phyloP scores from a whole-genome alignment of 2,329 filamentous ascomycete genomes.

The Pestalotiopsis sp. region DNA sequence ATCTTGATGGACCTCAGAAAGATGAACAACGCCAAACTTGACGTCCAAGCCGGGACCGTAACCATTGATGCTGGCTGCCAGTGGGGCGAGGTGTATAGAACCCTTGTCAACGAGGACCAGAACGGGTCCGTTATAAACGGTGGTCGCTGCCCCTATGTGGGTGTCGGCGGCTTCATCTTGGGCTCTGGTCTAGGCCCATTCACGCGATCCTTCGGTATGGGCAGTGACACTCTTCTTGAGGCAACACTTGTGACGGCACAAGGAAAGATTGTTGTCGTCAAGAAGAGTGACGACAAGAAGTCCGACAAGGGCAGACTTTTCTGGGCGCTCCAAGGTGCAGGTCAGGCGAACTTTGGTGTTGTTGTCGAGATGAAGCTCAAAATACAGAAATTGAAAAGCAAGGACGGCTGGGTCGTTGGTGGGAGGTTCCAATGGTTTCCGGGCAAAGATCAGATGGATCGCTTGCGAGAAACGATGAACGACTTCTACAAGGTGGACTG shows the following conservation, averaged over 20 bases:
- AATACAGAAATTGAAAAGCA: constrained; percentile 18
- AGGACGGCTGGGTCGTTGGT: constrained; percentile 22
- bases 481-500: constrained; percentile 28
- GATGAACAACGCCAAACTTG: constrained; percentile 30
- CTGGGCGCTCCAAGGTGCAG: constrained; percentile 42
- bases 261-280: constrained; percentile 24
- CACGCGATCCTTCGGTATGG: constrained; percentile 37
- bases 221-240: constrained; percentile 36
- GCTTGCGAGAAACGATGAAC: constrained; percentile 26
- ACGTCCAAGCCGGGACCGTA: constrained; percentile 19
- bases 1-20: constrained; percentile 32
- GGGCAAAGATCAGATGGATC: constrained; percentile 6
- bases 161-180: constrained; percentile 40
- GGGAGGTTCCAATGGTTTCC: constrained; percentile 28
- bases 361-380: constrained; percentile 33
- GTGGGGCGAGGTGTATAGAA: constrained; percentile 36
- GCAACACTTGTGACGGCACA: constrained; percentile 35
- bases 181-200: constrained; percentile 40
- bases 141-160: constrained; percentile 37
- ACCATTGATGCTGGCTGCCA: constrained; percentile 28
- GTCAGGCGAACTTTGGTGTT: constrained; percentile 43
- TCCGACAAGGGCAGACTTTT: constrained; percentile 33
- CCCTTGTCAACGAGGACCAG: constrained; percentile 24
- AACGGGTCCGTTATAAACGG: constrained; percentile 31
- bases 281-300: constrained; percentile 17